Base-by-base conservation (phyloP, 331 rosid genomes). In the Telfairia occidentalis region DNA sequence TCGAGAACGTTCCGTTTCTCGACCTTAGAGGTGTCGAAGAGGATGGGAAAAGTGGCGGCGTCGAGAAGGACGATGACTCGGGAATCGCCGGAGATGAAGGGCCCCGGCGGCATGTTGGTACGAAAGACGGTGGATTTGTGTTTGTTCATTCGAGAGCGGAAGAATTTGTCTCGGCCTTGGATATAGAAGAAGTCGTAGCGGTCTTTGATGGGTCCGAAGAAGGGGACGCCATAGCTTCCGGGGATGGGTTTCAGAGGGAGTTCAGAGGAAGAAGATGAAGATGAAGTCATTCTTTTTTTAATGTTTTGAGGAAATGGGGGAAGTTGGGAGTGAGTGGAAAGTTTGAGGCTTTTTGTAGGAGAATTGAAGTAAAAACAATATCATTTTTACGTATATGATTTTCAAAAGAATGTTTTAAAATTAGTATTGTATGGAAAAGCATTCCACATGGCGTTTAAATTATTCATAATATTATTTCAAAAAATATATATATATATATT, bases 41-140 rank as follows among this genome's bases (percentile, higher is more conserved):
- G 91, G 34, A 90, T 38, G 0, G 87, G 88, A 64, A 92, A 92
- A 55, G 85, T 86, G 3, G 18, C 10, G 7, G 84, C 92, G 61
- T 92, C 97, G 24, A 92, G 88, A 1, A 92, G 83, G 7, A 89
- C 86, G 28, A 92, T 13, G 81, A 90, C 97, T 64, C 30, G 81
- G 0, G 97, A 79, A 40, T 88, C 18, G 0, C 82, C 43, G 1
- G 97, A 60, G 5, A 92, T 80, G 85, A 90, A 86, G 7, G 92
- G 78, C 7, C 97, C 96, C 0, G 96, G 97, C 0, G 97, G 97
- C 90, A 85, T 86, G 81, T 92, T 92, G 50, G 87, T 75, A 0
- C 84, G 60, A 77, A 90, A 84, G 10, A 92, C 90, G 0, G 96
- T 90, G 64, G 97, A 88, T 0, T 80, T 46, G 79, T 87, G 80